These are phyloP conservation scores for Gossypium ekmanianum DNA, from an alignment of 345 rosid species.

Conservation along the genomic window DNA sequence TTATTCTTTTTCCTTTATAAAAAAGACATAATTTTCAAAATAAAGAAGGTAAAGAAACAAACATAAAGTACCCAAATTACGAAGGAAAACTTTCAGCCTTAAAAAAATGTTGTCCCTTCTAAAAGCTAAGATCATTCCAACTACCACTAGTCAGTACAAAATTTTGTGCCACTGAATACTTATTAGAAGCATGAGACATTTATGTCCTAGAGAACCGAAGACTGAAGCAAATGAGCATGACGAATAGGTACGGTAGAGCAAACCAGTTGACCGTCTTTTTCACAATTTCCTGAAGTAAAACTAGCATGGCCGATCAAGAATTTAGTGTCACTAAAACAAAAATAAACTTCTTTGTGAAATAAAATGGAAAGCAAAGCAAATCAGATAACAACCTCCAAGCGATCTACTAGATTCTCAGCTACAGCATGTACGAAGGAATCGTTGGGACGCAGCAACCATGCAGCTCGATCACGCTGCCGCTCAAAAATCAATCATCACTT, in stretches of 20 bases:
- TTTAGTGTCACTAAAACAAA: not conserved
- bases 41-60: not conserved
- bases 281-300: not conserved
- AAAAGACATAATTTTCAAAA: not conserved
- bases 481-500: constrained; percentile 19
- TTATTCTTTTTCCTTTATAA: not conserved
- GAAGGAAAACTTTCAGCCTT: constrained; percentile 3
- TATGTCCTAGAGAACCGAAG: not conserved
- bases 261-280: not conserved
- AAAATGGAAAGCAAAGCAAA: not conserved
- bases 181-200: not conserved
- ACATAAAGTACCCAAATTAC: not conserved
- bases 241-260: not conserved
- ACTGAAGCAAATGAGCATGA: not conserved
- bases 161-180: not conserved
- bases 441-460: constrained; percentile 68
- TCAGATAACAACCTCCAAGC: constrained; percentile 57
- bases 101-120: not conserved
- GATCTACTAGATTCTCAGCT: constrained; percentile 86
- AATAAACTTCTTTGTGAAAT: not conserved
- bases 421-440: constrained; percentile 80
- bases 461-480: constrained; percentile 92
- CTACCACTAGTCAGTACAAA: not conserved
- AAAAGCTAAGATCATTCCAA: not conserved
- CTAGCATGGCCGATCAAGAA: not conserved